These are phyloP conservation scores for Bifiguratus adelaidae DNA, from an alignment of 192 early-diverging fungal species.

Conservation along the genomic window DNA sequence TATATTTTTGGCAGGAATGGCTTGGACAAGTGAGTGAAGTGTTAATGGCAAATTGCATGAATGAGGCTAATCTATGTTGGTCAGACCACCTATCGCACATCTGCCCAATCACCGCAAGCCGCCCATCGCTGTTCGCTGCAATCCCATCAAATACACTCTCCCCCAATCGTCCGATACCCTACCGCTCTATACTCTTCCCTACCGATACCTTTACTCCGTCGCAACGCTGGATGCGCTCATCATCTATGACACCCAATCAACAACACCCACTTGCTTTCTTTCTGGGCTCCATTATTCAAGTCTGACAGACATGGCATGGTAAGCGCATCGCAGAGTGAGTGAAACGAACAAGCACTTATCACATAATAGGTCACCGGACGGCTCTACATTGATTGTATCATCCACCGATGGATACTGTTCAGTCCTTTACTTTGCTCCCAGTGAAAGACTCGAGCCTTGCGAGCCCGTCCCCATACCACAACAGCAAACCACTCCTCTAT, in stretches of 20 bases:
- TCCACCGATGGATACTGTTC: constrained; percentile 86
- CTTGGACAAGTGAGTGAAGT: constrained; percentile 26
- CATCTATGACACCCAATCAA: constrained; percentile 80
- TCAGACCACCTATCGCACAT: constrained; percentile 53
- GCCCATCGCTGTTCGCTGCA: constrained; percentile 68
- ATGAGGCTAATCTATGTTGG: not conserved
- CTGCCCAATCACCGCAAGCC: constrained; percentile 67
- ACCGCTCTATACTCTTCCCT: constrained; percentile 34
- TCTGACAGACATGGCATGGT: constrained; percentile 85
- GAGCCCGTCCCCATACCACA: too few relatives aligned
- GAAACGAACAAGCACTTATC: not conserved
- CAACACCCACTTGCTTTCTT: constrained; percentile 57
- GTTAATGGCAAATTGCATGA: not conserved
- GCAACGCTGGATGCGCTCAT: constrained; percentile 74
- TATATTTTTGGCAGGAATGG: constrained; percentile 57
- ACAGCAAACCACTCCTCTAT: too few relatives aligned
- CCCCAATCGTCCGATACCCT: constrained; percentile 8
- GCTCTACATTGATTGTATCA: constrained; percentile 58
- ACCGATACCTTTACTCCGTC: constrained; percentile 78
- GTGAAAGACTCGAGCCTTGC: too few relatives aligned
- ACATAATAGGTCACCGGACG: constrained; percentile 49
- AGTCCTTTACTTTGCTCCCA: constrained; percentile 61
- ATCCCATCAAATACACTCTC: constrained; percentile 41
- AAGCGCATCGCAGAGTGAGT: constrained; percentile 6
- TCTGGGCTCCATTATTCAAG: constrained; percentile 81